Evolutionary conservation across 768 basidiomycete genomes (phyloP).

Genomic region (Amanita fuliginea): DNA sequence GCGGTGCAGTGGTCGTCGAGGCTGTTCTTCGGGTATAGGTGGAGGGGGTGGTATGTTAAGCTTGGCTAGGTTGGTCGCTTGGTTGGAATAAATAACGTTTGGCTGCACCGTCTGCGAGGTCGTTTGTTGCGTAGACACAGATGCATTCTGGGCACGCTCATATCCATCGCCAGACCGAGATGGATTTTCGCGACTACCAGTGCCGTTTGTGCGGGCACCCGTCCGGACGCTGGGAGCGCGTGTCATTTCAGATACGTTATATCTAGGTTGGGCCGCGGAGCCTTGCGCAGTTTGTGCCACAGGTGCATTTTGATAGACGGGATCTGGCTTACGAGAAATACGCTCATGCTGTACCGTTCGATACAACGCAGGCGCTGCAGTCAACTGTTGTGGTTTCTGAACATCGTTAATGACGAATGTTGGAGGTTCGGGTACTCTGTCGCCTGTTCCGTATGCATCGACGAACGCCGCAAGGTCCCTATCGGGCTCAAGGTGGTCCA

Average conservation of each 20-base stretch:
- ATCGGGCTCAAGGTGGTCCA: constrained; percentile 81
- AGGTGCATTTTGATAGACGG: constrained; percentile 1
- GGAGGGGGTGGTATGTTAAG: background rate
- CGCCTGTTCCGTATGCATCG: constrained; percentile 79
- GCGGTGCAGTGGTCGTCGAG: background rate
- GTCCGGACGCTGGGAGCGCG: background rate
- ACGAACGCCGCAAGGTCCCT: constrained; percentile 83
- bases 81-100: background rate
- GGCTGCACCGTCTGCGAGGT: background rate
- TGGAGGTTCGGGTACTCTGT: constrained; percentile 67
- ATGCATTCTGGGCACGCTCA: background rate
- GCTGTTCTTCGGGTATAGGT: constrained; percentile 2
- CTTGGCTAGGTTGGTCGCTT: background rate
- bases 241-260: constrained; percentile 5
- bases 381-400: constrained; percentile 13
- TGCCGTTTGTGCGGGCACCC: background rate
- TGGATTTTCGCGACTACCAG: background rate
- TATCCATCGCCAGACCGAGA: background rate
- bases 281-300: background rate
- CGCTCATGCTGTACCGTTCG: background rate
- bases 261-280: constrained; percentile 12
- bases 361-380: background rate
- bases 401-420: constrained; percentile 60
- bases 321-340: constrained; percentile 3
- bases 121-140: background rate